Conservation (phyloP, 116 monocot species). For the Dioscorea cayenensis region DNA sequence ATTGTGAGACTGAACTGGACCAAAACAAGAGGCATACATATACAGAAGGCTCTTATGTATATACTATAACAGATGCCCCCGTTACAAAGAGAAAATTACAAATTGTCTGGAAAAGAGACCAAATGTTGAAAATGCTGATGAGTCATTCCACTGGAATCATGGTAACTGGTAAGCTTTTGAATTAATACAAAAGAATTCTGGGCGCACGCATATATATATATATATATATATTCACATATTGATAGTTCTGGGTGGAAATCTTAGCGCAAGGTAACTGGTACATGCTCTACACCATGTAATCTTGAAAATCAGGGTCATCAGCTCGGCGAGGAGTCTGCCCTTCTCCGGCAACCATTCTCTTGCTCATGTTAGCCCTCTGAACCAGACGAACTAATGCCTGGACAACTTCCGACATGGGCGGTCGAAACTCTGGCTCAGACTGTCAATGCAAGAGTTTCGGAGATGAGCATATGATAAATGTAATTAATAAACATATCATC, state of each 20-base stretch:
- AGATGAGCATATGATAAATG: not conserved
- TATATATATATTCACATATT: not conserved
- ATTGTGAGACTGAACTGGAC: no score
- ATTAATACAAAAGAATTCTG: no score
- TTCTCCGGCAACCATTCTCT: slow-evolving; percentile 47
- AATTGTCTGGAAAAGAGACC: no score
- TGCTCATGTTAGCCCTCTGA: slow-evolving; percentile 87
- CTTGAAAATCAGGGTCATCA: slow-evolving; percentile 32
- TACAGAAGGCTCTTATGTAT: no score
- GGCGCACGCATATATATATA: not conserved
- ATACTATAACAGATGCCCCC: no score
- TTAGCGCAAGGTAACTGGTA: not conserved
- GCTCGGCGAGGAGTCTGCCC: slow-evolving; percentile 15
- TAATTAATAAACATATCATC: not conserved
- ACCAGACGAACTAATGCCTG: slow-evolving; percentile 83
- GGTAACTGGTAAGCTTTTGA: no score
- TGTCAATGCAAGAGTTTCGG: slow-evolving; percentile 16
- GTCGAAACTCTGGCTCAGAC: slow-evolving; percentile 91
- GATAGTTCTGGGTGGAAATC: not conserved
- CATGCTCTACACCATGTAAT: slow-evolving; percentile 9
- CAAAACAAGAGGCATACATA: no score
- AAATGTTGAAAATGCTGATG: no score
- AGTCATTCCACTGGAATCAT: no score
- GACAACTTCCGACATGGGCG: slow-evolving; percentile 94
- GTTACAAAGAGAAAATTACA: no score